Base-by-base conservation (phyloP, 2,329 filamentous ascomycete genomes). In the Alternaria novae-zelandiae region DNA sequence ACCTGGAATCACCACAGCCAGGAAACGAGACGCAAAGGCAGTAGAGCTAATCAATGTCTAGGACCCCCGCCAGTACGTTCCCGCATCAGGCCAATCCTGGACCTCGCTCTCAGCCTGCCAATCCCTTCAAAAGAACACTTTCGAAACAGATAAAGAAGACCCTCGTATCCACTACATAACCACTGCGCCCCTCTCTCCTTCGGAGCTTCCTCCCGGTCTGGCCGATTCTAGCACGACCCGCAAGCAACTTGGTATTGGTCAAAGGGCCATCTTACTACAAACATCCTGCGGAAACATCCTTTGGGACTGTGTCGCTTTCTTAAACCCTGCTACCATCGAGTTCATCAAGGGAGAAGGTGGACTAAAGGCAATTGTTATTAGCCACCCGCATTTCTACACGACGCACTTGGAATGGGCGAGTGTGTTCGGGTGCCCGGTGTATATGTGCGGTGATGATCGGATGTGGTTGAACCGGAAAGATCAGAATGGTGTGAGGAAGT, bases 371-470 rank as follows among this genome's bases (percentile, higher is more conserved):
- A 94, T 96, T 49, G 88, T 85, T 0, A 92, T 94, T 66, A 89
- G 86, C 11, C 91, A 96, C 79, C 93, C 93, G 56, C 93, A 96
- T 76, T 96, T 92, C 80, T 96, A 92, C 80, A 89, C 89, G 13
- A 91, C 91, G 4, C 90, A 93, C 76, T 78, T 91, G 0, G 87
- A 90, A 68, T 96, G 93, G 92, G 89, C 90, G 0, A 75, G 82
- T 47, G 84, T 85, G 0, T 95, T 96, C 69, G 28, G 80, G 5
- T 94, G 91, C 70, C 89, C 88, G 0, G 88, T 96, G 1, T 94
- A 91, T 71, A 74, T 93, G 1, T 84, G 89, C 2, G 7, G 6
- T 8, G 23, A 7, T 8, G 23, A 25, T 25, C 6, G 7, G 23
- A 73, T 82, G 67, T 96, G 92, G 92, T 76, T 89, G 11, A 86